phyloP scores from a whole-genome alignment of 306 rosid genomes.

The Corylus americana region DNA sequence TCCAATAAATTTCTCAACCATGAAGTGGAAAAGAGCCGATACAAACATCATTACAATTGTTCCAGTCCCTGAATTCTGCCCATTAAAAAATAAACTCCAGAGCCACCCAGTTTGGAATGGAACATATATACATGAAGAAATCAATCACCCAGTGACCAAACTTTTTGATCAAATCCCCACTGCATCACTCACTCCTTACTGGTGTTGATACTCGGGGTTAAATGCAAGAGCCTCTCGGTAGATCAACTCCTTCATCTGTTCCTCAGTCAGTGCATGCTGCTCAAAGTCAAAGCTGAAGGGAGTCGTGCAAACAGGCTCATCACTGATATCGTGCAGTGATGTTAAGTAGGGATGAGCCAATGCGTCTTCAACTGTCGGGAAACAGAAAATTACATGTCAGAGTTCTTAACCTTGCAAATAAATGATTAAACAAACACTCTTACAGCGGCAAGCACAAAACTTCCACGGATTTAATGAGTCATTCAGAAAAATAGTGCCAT shows the following conservation, averaged over 20 bases:
- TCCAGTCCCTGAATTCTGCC: slow-evolving; percentile 39
- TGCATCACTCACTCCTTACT: slow-evolving; percentile 23
- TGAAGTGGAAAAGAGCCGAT: slow-evolving; percentile 35
- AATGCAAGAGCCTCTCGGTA: slow-evolving; percentile 92
- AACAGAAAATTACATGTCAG: slow-evolving; percentile 11
- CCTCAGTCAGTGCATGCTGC: slow-evolving; percentile 91
- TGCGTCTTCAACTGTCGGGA: slow-evolving; percentile 79
- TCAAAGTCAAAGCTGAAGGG: slow-evolving; percentile 98
- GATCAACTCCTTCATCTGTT: slow-evolving; percentile 95
- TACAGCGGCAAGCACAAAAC: not conserved
- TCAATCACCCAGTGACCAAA: slow-evolving; percentile 33
- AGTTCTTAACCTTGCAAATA: not conserved
- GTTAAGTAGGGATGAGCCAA: slow-evolving; percentile 92
- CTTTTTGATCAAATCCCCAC: slow-evolving; percentile 12
- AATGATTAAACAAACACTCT: not conserved
- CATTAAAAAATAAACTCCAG: slow-evolving; percentile 39
- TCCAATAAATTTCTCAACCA: slow-evolving; percentile 40
- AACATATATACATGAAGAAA: slow-evolving; percentile 56
- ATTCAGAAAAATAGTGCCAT: not conserved
- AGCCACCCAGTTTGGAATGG: slow-evolving; percentile 56
- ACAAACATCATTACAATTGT: slow-evolving; percentile 41
- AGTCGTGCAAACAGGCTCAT: slow-evolving; percentile 92
- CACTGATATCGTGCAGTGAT: slow-evolving; percentile 95
- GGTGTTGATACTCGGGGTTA: slow-evolving; percentile 80
- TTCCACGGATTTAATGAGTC: not conserved